Conservation (phyloP, 169 alveolate species). For the Eimeria tenella region DNA sequence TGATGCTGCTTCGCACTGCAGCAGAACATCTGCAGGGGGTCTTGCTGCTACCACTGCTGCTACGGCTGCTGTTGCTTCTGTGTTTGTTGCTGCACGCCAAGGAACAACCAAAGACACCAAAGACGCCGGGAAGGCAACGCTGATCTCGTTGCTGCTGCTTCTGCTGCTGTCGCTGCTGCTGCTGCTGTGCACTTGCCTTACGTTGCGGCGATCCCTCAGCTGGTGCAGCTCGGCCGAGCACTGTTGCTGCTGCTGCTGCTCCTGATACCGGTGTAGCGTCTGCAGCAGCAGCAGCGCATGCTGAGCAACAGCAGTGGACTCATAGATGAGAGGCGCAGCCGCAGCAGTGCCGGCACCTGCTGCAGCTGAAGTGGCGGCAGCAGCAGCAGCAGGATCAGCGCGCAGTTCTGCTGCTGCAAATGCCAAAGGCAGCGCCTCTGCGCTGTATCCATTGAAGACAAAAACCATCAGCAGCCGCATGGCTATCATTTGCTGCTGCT, state of each 20-base stretch:
- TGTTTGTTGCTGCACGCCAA: constrained; percentile 4
- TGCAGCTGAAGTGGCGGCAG: neutral
- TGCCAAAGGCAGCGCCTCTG: constrained; percentile 41
- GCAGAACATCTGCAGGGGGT: neutral
- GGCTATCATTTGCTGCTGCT: constrained; percentile 73
- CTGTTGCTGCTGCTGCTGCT: constrained; percentile 56
- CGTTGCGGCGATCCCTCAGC: constrained; percentile 18
- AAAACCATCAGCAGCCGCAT: constrained; percentile 60
- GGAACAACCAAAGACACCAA: constrained; percentile 41
- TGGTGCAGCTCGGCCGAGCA: constrained; percentile 26
- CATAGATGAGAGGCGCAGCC: constrained; percentile 12
- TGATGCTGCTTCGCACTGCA: constrained; percentile 49
- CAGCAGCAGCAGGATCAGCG: neutral
- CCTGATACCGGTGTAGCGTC: constrained; percentile 24
- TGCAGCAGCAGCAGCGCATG: constrained; percentile 40
- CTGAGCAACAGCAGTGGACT: constrained; percentile 37
- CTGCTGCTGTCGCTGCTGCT: constrained; percentile 43
- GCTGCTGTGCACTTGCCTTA: constrained; percentile 7
- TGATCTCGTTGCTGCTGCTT: constrained; percentile 2
- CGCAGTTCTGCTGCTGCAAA: constrained; percentile 1
- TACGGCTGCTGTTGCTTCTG: constrained; percentile 30
- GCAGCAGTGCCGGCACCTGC: neutral
- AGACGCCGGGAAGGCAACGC: constrained; percentile 2
- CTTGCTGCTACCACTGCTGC: constrained; percentile 22
- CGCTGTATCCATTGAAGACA: constrained; percentile 68